Conservation (phyloP, 2,329 filamentous ascomycete species). For the Fusarium hostae region DNA sequence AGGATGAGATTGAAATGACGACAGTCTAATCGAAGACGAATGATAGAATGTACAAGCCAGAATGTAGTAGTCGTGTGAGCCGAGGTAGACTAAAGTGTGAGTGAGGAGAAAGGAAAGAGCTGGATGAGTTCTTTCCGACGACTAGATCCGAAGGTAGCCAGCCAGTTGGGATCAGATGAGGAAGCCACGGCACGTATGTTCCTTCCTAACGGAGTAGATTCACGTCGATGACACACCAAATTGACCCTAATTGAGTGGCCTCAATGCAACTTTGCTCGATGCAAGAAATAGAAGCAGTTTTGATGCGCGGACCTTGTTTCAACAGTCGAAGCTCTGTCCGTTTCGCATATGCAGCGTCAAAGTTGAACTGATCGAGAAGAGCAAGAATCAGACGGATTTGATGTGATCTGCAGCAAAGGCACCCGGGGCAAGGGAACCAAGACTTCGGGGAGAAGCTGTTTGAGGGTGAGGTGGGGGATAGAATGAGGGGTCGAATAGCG, state of each 20-base stretch:
- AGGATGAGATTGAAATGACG: neutral
- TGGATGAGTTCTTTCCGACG: conserved; percentile 7
- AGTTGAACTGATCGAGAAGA: conserved; percentile 1
- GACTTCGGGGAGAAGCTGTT: conserved; percentile 32
- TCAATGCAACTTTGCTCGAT: conserved; percentile 4
- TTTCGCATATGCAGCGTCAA: neutral
- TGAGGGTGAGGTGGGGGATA: conserved; percentile 23
- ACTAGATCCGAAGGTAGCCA: conserved; percentile 4
- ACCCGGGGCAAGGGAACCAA: conserved; percentile 42
- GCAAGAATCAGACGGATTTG: conserved; percentile 11
- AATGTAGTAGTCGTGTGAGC: conserved; percentile 27
- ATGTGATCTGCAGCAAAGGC: conserved; percentile 30
- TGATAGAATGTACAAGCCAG: conserved; percentile 23
- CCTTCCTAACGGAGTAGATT: conserved; percentile 10
- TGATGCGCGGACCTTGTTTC: neutral
- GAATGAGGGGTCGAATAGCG: conserved; percentile 34
- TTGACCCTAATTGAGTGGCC: conserved; percentile 1
- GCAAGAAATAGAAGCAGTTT: conserved; percentile 1
- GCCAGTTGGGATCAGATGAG: conserved; percentile 29
- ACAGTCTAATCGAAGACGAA: neutral
- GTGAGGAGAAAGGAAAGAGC: conserved; percentile 27
- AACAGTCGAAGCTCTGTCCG: neutral
- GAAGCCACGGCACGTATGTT: conserved; percentile 12
- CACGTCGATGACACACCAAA: conserved; percentile 10
- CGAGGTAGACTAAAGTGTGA: conserved; percentile 18